Evolutionary conservation across 2,329 filamentous ascomycete genomes (phyloP).

Genomic region (Tolypocladium nubicola): DNA sequence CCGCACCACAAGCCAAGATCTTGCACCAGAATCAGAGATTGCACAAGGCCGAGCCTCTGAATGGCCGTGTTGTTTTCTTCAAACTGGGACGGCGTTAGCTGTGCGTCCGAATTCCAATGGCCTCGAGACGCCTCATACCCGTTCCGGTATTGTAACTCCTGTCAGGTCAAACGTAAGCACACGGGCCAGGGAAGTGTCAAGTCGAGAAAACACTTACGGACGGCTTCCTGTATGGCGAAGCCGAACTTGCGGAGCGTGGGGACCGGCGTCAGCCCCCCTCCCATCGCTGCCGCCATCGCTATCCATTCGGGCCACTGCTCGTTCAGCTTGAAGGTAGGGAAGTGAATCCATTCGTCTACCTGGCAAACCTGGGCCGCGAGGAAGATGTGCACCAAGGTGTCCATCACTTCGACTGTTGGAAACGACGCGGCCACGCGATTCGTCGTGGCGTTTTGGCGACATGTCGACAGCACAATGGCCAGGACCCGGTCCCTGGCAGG

Average conservation of each 20-base stretch:
- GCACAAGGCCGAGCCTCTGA: conserved; percentile 35
- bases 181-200: not conserved
- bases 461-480: conserved; percentile 51
- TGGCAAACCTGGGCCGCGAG: conserved; percentile 45
- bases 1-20: conserved; percentile 45
- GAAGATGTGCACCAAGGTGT: conserved; percentile 51
- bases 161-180: not conserved
- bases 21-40: conserved; percentile 36
- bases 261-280: conserved; percentile 47
- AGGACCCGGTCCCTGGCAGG: conserved; percentile 51
- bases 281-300: conserved; percentile 48
- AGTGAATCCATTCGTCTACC: conserved; percentile 51
- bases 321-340: conserved; percentile 46
- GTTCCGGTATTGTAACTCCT: conserved; percentile 19
- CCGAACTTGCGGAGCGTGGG: conserved; percentile 51
- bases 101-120: not conserved
- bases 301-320: conserved; percentile 48
- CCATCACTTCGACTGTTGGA: conserved; percentile 48
- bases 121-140: conserved; percentile 12
- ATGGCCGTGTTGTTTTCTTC: conserved; percentile 37
- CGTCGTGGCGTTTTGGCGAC: conserved; percentile 36
- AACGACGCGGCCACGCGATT: conserved; percentile 49
- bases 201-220: conserved; percentile 22
- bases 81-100: conserved; percentile 23
- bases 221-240: conserved; percentile 41